Evolutionary conservation across 305 asterid species (phyloP).

Genomic region (Salvia sclarea): DNA sequence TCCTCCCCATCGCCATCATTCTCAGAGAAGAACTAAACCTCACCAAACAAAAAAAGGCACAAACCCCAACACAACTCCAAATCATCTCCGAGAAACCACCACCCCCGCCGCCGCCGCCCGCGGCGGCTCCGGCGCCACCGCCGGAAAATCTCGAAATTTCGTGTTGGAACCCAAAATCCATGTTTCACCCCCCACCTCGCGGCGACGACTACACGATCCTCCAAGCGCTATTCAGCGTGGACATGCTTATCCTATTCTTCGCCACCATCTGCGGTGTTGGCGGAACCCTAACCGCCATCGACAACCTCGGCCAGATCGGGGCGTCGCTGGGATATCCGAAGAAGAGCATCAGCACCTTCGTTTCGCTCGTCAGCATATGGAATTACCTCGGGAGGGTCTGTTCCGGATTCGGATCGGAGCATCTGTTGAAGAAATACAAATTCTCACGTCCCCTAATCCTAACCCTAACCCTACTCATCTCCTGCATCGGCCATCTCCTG

Average conservation of each 20-base stretch:
- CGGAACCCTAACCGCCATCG: constrained; percentile 78
- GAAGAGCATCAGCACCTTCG: constrained; percentile 65
- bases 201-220: constrained; percentile 84
- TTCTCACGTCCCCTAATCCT: constrained; percentile 67
- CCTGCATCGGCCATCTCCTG: constrained; percentile 65
- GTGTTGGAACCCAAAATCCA: constrained; percentile 58
- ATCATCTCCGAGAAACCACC: constrained; percentile 39
- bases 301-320: constrained; percentile 75
- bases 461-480: constrained; percentile 45
- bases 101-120: constrained; percentile 1
- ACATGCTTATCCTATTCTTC: constrained; percentile 63
- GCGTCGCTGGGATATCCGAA: constrained; percentile 59
- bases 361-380: constrained; percentile 83
- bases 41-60: constrained; percentile 37
- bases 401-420: constrained; percentile 65
- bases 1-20: constrained; percentile 49
- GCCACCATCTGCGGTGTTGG: constrained; percentile 82
- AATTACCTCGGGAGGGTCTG: constrained; percentile 73
- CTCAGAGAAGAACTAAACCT: constrained; percentile 49
- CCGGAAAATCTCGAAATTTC: constrained; percentile 42
- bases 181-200: constrained; percentile 55
- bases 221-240: constrained; percentile 72
- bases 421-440: constrained; percentile 54
- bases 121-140: background rate
- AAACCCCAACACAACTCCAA: constrained; percentile 16